Percentiles rank a stretch among this genome's conserved stretches.
phyloP scores from a whole-genome alignment of 1,284 basidiomycete genomes.

The Phellinidium pouzarii region DNA sequence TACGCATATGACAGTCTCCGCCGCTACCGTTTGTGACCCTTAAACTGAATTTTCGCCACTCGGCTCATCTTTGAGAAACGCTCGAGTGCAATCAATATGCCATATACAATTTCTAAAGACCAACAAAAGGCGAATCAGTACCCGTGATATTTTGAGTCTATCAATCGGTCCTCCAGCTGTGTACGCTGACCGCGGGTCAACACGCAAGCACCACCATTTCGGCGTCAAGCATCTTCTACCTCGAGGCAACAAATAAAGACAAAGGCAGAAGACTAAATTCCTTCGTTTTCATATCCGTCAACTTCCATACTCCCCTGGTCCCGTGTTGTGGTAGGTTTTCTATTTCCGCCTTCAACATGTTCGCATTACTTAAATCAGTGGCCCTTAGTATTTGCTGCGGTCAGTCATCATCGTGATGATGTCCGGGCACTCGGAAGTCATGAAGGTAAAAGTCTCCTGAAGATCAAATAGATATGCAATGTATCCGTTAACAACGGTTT shows the following conservation, averaged over 20 bases:
- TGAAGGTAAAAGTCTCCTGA: neutral
- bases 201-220: too few species aligned
- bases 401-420: neutral
- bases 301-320: too few species aligned
- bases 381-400: neutral
- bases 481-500: too few species aligned
- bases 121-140: too few species aligned
- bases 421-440: neutral
- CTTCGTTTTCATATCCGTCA: too few species aligned
- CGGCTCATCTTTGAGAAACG: neutral
- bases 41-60: neutral
- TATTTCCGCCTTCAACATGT: too few species aligned
- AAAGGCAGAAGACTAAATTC: conserved; percentile 1
- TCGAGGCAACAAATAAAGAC: conserved; percentile 3
- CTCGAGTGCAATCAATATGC: neutral
- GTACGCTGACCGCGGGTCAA: too few species aligned
- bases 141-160: too few species aligned
- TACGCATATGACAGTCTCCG: neutral
- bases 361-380: too few species aligned
- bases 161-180: too few species aligned
- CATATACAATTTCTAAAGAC: neutral
- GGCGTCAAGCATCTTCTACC: neutral
- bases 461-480: neutral
- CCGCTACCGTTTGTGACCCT: neutral
- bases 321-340: too few species aligned